Evolutionary conservation across 257 asterid genomes (phyloP), one percentile per base, ranked within the genome.

Genomic region (Plantago major): DNA sequence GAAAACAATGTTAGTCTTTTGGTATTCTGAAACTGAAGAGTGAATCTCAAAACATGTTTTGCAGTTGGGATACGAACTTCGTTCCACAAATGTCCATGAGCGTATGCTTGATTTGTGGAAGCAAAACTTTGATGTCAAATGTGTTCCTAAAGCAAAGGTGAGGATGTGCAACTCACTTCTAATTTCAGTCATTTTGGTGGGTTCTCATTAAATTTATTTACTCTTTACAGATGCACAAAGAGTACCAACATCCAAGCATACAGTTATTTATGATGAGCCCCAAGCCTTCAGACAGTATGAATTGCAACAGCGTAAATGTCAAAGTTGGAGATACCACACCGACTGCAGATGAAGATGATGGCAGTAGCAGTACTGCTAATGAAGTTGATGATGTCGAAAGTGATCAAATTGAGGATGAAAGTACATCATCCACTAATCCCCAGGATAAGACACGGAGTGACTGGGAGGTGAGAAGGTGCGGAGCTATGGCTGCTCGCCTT

Each of bases 401-500:
- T 37, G 75, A 66, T 58, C 73, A 55, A 37, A 69, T 58, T 9
- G 71, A 53, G 60, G 78, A 64, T 62, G 79, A 22, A 8, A 15
- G 18, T 44, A 33, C 45, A 37, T 50, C 71, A 46, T 72, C 59
- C 50, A 11, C 57, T 18, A 63, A 65, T 71, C 70, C 66, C 28
- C 76, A 70, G 38, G 69, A 67, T 69, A 73, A 42, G 54, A 68
- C 76, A 48, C 90, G 81, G 52, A 82, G 79, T 55, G 95, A 86
- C 30, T 92, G 98, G 98, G 95, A 92, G 78, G 71, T 80, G 46
- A 86, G 98, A 73, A 76, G 98, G 70, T 80, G 64, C 56, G 97
- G 98, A 54, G 95, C 95, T 13, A 81, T 89, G 95, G 98, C 98
- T 72, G 98, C 98, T 74, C 84, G 92, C 17, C 93, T 92, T 70